Evolutionary conservation across 202 grass and related monocot genomes (phyloP), one percentile per base, ranked within the genome.

Genomic region (Elaeis oleifera): DNA sequence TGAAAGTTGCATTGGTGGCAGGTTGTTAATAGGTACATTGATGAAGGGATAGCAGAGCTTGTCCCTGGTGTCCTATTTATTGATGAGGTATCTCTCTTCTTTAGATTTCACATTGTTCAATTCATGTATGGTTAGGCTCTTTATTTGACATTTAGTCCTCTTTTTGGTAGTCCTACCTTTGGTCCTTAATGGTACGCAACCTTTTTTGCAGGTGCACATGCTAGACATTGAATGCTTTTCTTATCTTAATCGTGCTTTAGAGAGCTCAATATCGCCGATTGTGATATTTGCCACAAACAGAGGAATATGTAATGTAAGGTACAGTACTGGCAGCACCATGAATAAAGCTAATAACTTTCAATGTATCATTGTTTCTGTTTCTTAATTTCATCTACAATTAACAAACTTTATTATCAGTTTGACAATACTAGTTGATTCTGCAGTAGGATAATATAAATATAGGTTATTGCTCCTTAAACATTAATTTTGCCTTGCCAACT

Each of bases 261-360:
- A 99, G 62, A 99, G 88, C 70, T 64, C 94, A 60, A 77, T 97
- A 59, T 84, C 94, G n/a, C 94, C 94, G 8, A 92, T 97, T 65
- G 88, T 97, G 73, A 92, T 97, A 74, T 84, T 97, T 23, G 88
- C 88, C 72, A 97, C 88, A 0, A 89, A 97, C 54, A 83, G 94
- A 79, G 88, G 94, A 82, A 82, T 97, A 84, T 97, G 94, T 60
- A 89, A 58, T 71, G 94, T 92, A 53, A 97, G 88, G 94, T 97
- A 84, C 74, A 59, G 25, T 32, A 59, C 20, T 49, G 55, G 18
- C 50, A 50, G 49, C 59, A 74, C 22, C 7, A 31, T 39, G 56
- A 52, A 31, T 31, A 4, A 31, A 31, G 5, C 28, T 31, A 31
- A 31, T 31, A 39, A 44, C 11, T 44, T 44, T 0, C 9, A 3